Percentiles rank a stretch among this genome's conserved stretches.
Evolutionary conservation across 345 rosid genomes (phyloP).

Genomic region (Rhizophora mangle): DNA sequence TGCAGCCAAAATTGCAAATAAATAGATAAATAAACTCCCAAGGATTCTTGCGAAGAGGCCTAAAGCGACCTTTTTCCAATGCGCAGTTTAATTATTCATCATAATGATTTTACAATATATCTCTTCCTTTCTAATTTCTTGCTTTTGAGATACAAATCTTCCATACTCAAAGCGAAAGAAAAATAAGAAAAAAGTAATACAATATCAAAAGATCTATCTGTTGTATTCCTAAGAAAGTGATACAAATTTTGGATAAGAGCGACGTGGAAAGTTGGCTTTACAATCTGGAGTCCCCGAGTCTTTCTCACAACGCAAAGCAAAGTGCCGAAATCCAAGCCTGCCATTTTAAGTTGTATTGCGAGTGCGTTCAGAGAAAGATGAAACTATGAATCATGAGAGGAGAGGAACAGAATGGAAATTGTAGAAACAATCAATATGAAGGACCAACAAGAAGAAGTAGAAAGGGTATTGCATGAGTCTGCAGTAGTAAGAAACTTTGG

Average conservation of each 20-base stretch:
- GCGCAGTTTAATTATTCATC: conserved; percentile 4
- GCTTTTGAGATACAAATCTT: conserved; percentile 12
- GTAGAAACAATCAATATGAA: conserved; percentile 17
- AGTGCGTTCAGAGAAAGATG: background rate
- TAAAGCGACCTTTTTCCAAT: conserved; percentile 25
- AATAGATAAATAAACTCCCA: conserved; percentile 8
- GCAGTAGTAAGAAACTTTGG: conserved; percentile 39
- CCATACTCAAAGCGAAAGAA: background rate
- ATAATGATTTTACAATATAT: background rate
- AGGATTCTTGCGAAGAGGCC: conserved; percentile 42
- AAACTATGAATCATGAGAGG: conserved; percentile 10
- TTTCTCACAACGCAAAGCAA: conserved; percentile 9
- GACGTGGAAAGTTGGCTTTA: conserved; percentile 32
- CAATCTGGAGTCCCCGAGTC: conserved; percentile 11
- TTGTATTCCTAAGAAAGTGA: background rate
- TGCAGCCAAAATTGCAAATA: conserved; percentile 6
- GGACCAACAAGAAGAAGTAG: conserved; percentile 17
- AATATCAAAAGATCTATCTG: background rate
- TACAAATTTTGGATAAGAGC: conserved; percentile 11
- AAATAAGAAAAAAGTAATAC: background rate
- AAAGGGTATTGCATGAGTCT: conserved; percentile 27
- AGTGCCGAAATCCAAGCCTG: conserved; percentile 4
- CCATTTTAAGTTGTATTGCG: background rate
- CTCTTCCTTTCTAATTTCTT: conserved; percentile 16
- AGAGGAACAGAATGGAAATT: conserved; percentile 14